A percentile compares a stretch with the other conserved stretches of the same genome.
These are phyloP conservation scores for Calycina herbarum DNA, from an alignment of 2,329 filamentous ascomycete species.

Conservation along the genomic window DNA sequence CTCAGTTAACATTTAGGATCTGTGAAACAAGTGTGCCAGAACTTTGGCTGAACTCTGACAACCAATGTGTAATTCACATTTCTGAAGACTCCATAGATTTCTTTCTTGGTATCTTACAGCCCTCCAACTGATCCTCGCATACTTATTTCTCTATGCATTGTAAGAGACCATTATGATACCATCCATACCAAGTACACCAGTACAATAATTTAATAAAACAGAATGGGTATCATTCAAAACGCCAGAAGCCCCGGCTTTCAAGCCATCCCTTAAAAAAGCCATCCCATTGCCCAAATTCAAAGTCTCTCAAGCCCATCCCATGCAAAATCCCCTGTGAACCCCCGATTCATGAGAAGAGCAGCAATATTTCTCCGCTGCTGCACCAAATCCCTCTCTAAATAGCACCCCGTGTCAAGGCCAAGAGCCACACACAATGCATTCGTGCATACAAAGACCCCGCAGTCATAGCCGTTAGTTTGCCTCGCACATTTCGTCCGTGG, in stretches of 20 bases:
- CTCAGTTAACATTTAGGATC: too few relatives aligned
- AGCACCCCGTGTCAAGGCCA: constrained; percentile 43
- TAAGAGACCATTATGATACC: background rate
- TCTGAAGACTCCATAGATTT: background rate
- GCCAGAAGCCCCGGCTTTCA: constrained; percentile 18
- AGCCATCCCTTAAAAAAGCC: background rate
- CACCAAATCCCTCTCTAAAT: constrained; percentile 55
- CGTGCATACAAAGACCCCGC: constrained; percentile 74
- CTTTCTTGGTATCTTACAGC: background rate
- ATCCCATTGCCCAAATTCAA: background rate
- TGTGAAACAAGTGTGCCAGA: too few relatives aligned
- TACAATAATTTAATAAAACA: constrained; percentile 2
- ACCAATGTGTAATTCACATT: background rate
- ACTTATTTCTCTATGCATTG: background rate
- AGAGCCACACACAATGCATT: constrained; percentile 63
- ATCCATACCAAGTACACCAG: background rate
- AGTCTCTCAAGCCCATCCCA: constrained; percentile 26
- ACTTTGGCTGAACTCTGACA: background rate
- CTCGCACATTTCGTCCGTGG: constrained; percentile 50
- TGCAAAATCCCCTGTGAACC: constrained; percentile 60
- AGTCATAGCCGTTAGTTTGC: constrained; percentile 71
- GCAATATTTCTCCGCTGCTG: constrained; percentile 63
- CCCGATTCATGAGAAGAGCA: constrained; percentile 64
- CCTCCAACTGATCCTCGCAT: background rate
- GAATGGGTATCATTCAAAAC: constrained; percentile 19